Evolutionary conservation across 352 stramenopile genomes (phyloP).

Genomic region (Globisporangium carolinianum): DNA sequence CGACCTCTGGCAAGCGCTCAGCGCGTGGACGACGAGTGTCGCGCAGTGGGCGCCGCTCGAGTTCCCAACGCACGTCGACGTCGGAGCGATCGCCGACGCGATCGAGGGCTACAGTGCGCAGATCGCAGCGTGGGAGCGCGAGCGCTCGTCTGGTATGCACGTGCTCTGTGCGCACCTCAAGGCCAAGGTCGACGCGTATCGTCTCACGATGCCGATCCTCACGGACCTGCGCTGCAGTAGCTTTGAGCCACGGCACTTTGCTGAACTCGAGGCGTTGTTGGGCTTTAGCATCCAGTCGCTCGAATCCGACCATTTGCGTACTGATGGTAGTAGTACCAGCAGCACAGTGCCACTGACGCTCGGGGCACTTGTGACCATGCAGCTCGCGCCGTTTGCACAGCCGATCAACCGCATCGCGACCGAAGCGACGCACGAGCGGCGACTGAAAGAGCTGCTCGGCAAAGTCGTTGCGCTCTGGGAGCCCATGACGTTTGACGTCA

Average conservation of each 20-base stretch:
- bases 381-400: slow-evolving; percentile 56
- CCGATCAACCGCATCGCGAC: slow-evolving; percentile 83
- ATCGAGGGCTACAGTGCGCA: slow-evolving; percentile 52
- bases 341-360: slow-evolving; percentile 48
- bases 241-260: slow-evolving; percentile 65
- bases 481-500: slow-evolving; percentile 82
- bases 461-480: slow-evolving; percentile 85
- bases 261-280: slow-evolving; percentile 49
- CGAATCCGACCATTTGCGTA: slow-evolving; percentile 1
- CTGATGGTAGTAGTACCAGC: not conserved
- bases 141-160: slow-evolving; percentile 38
- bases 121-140: slow-evolving; percentile 43
- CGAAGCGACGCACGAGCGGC: slow-evolving; percentile 79
- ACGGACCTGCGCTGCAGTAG: slow-evolving; percentile 43
- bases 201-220: slow-evolving; percentile 69
- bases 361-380: slow-evolving; percentile 73
- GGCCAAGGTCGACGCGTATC: slow-evolving; percentile 74
- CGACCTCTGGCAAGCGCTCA: slow-evolving; percentile 68
- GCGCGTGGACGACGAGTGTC: slow-evolving; percentile 52
- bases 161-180: slow-evolving; percentile 59
- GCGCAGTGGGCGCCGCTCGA: slow-evolving; percentile 36
- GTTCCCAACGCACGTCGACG: slow-evolving; percentile 68
- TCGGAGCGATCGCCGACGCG: slow-evolving; percentile 53
- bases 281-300: slow-evolving; percentile 67
- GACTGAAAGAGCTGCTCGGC: slow-evolving; percentile 86